These are phyloP conservation scores for Petunia secreta DNA, from an alignment of 257 asterid genomes.

Conservation along the genomic window DNA sequence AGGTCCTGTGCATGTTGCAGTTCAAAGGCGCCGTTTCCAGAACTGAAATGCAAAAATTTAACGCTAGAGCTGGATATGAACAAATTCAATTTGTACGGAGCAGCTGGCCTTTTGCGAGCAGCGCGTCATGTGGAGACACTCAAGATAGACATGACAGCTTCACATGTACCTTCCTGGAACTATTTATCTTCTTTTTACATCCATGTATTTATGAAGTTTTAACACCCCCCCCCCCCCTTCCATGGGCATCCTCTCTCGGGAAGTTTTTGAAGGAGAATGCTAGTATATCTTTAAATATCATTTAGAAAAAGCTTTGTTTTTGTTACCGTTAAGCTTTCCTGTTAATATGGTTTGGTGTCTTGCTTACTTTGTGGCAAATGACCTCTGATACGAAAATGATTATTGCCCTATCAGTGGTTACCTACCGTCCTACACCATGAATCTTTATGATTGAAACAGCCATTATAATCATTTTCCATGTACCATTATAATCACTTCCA, in stretches of 20 bases:
- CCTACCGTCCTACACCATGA: background rate
- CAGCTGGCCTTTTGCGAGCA: background rate
- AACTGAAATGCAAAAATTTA: background rate
- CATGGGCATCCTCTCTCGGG: background rate
- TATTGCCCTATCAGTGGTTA: background rate
- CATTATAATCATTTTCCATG: background rate
- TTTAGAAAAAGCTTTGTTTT: background rate
- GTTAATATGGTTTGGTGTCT: background rate
- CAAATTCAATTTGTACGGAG: slow-evolving; percentile 1
- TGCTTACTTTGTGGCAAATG: background rate
- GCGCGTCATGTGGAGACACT: background rate
- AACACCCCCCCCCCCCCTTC: background rate
- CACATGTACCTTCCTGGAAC: background rate
- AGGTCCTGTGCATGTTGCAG: too few relatives aligned
- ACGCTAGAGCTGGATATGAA: background rate
- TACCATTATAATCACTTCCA: background rate
- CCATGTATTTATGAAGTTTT: background rate
- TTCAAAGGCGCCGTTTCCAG: background rate
- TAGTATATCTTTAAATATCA: background rate
- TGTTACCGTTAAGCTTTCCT: background rate
- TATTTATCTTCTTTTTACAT: background rate
- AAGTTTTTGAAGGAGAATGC: background rate
- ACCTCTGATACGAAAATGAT: background rate
- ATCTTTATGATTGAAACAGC: background rate
- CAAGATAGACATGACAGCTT: background rate